A percentile compares a stretch with the other conserved stretches of the same genome.
Evolutionary conservation across 768 basidiomycete species (phyloP).

Genomic region (Tulasnella calospora): DNA sequence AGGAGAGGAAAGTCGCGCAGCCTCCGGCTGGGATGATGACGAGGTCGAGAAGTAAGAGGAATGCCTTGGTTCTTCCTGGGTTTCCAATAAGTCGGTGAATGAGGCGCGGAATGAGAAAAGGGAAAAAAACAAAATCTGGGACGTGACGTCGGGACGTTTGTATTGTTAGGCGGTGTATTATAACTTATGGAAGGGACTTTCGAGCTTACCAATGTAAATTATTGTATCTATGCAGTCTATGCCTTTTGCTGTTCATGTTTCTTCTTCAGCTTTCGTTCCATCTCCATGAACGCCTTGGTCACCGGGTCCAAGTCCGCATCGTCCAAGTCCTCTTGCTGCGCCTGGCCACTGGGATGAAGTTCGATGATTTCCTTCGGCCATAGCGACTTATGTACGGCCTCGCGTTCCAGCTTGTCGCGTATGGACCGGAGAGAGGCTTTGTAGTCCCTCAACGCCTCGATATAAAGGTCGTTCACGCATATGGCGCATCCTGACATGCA

Average conservation of each 20-base stretch:
- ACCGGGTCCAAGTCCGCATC: constrained; percentile 12
- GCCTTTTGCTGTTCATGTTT: constrained; percentile 4
- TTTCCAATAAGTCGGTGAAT: neutral
- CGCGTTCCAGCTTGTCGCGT: constrained; percentile 11
- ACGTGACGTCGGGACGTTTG: neutral
- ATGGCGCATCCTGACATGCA: constrained; percentile 26
- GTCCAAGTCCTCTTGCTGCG: neutral
- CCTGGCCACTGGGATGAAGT: neutral
- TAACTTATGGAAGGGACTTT: neutral
- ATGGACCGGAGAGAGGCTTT: neutral
- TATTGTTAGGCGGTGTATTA: neutral
- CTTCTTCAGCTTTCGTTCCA: constrained; percentile 20
- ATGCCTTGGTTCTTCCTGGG: neutral
- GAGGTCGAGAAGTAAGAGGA: neutral
- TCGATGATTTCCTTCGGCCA: constrained; percentile 15
- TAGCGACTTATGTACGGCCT: neutral
- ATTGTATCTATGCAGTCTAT: neutral
- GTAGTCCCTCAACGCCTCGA: constrained; percentile 20
- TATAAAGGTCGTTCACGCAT: constrained; percentile 24
- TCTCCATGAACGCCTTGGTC: constrained; percentile 16
- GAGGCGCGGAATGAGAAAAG: neutral
- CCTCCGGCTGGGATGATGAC: neutral
- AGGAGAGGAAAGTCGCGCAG: neutral
- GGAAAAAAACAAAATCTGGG: neutral
- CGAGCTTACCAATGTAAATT: neutral